Evolutionary conservation across 164 flowering plant genomes (phyloP), one percentile per base, ranked within the genome.

Genomic region (Nymphaea thermarum): DNA sequence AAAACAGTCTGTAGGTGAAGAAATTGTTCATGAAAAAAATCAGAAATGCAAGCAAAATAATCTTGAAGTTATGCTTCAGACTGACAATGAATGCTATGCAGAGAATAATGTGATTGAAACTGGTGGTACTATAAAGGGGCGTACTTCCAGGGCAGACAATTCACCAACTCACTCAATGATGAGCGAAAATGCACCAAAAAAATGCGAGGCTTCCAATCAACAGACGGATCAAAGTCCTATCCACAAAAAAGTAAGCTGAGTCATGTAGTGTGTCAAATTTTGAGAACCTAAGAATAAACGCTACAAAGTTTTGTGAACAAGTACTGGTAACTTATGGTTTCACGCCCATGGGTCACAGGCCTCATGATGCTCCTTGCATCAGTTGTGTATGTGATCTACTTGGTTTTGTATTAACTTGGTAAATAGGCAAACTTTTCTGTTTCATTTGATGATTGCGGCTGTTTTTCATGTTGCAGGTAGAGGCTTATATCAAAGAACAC

Each of bases 401-500:
- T 43, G 16, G 6, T 11, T 55, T 68, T 60, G 17, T 65, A 61
- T 51, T 44, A n/a, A 12, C 41, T 64, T 15, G 3, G 36, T 25
- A 25, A 25, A 25, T 25, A 25, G 36, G 36, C 36, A 25, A 25
- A 25, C 1, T 25, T 25, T 25, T 25, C 36, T 25, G 36, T 25
- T 25, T 25, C 36, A 25, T 25, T 25, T 25, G 36, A 25, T 25
- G 36, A 25, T 25, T 25, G 36, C 36, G 1, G 36, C 36, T 25
- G 36, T 25, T 25, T 25, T 25, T 25, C 36, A 55, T 55, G 45
- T 25, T 70, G 59, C 79, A 95, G 97, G 99, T 95, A 44, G 94
- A 91, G 80, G 89, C 89, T 36, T 95, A 87, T 72, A 81, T 91
- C 68, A 95, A 95, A 76, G 99, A 90, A 85, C 98, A 95, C 75